phyloP scores from a whole-genome alignment of 805 yeast genomes.

The Starmerella ratchasimensis region DNA sequence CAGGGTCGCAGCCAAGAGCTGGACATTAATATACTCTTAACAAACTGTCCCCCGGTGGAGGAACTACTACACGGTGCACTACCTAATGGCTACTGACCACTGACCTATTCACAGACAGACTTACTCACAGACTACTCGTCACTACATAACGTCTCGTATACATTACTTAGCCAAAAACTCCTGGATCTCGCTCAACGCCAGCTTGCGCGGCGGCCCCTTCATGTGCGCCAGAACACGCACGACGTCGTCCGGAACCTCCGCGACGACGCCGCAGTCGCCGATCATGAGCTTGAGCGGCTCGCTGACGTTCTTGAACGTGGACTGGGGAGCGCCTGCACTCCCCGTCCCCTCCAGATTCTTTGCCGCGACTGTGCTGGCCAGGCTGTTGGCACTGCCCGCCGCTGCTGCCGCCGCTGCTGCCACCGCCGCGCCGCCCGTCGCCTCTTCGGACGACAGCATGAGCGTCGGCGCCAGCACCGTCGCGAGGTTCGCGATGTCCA shows the following conservation, averaged over 20 bases:
- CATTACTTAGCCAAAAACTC: conserved; percentile 1
- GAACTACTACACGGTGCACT: background rate
- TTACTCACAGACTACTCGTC: background rate
- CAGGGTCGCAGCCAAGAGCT: background rate
- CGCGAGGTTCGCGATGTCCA: conserved; percentile 91
- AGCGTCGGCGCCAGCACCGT: conserved; percentile 93
- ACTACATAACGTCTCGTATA: background rate
- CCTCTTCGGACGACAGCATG: conserved; percentile 43
- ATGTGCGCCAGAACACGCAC: conserved; percentile 17
- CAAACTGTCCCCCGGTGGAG: too few relatives aligned
- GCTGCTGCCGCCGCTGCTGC: background rate
- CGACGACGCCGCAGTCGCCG: conserved; percentile 63
- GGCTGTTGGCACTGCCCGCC: background rate
- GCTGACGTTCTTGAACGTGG: conserved; percentile 63
- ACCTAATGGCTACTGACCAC: background rate
- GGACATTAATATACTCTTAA: background rate
- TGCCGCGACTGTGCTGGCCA: background rate
- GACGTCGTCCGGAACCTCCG: conserved; percentile 60
- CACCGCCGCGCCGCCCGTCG: conserved; percentile 1
- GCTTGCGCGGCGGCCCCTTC: conserved; percentile 11
- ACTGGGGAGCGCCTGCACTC: background rate
- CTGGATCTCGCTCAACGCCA: conserved; percentile 4
- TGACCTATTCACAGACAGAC: background rate
- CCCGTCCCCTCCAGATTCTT: too few relatives aligned
- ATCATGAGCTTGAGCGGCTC: conserved; percentile 80